Evolutionary conservation across 1,284 basidiomycete species (phyloP).

Genomic region (Naganishia sp.): DNA sequence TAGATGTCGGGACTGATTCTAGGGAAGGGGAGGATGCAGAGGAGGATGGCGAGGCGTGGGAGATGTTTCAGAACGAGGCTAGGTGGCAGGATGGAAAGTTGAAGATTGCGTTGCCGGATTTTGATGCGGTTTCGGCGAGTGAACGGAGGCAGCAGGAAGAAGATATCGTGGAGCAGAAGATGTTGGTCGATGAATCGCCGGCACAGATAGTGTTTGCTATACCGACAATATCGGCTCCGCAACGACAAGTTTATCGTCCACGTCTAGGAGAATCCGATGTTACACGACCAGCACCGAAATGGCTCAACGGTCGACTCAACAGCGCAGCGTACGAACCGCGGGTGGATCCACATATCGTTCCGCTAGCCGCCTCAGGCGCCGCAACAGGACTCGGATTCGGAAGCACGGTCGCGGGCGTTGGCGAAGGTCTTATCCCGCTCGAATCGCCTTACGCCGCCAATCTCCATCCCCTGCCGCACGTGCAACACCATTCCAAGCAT

Average conservation of each 20-base stretch:
- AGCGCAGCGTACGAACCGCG: conserved; percentile 16
- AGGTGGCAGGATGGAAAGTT: conserved; percentile 9
- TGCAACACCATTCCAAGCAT: conserved; percentile 13
- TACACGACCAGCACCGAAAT: conserved; percentile 2
- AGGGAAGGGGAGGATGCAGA: neutral
- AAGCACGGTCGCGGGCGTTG: neutral
- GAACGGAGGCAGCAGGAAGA: neutral
- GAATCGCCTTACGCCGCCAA: conserved; percentile 26
- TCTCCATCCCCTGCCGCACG: conserved; percentile 27
- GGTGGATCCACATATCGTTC: conserved; percentile 1
- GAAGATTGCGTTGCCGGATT: conserved; percentile 17
- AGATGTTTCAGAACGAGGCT: conserved; percentile 17
- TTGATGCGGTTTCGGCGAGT: neutral
- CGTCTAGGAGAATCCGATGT: neutral
- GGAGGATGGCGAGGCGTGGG: conserved; percentile 7
- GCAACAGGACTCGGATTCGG: conserved; percentile 10
- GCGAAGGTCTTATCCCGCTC: conserved; percentile 25
- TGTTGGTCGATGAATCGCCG: neutral
- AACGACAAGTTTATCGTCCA: conserved; percentile 9
- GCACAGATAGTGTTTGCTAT: neutral
- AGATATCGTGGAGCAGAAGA: neutral
- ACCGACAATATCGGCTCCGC: conserved; percentile 7
- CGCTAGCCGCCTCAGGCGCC: conserved; percentile 1
- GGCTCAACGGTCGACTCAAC: conserved; percentile 20
- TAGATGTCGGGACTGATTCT: neutral